These are phyloP conservation scores for Polyrhizophydium stewartii DNA, from an alignment of 371 early-diverging fungal genomes.

Conservation along the genomic window DNA sequence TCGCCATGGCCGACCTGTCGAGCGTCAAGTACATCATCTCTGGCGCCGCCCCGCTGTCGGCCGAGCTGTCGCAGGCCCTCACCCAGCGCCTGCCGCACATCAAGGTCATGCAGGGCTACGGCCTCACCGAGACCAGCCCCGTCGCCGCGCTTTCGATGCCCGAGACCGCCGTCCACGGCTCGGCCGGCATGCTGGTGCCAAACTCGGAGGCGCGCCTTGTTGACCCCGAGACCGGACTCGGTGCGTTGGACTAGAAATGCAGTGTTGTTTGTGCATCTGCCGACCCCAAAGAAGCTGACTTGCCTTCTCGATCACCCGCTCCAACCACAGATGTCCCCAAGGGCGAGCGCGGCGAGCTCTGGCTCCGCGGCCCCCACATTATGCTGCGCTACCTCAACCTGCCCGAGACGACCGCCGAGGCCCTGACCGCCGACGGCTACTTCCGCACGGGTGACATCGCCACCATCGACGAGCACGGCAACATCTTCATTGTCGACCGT, in stretches of 20 bases:
- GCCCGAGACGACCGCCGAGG: conserved; percentile 58
- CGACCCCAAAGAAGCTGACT: no score
- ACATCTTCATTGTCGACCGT: conserved; percentile 48
- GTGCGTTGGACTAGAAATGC: neutral
- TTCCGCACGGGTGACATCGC: conserved; percentile 69
- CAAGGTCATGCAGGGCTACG: conserved; percentile 57
- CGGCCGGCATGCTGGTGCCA: conserved; percentile 64
- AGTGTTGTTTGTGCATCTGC: no score
- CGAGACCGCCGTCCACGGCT: conserved; percentile 42
- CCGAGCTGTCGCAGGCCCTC: conserved; percentile 45
- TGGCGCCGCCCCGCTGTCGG: conserved; percentile 80
- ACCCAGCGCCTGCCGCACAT: conserved; percentile 50
- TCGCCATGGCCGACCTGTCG: conserved; percentile 59
- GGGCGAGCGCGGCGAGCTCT: conserved; percentile 76
- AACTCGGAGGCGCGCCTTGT: conserved; percentile 66
- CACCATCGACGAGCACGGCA: conserved; percentile 50
- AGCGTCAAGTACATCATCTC: conserved; percentile 56
- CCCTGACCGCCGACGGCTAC: conserved; percentile 65
- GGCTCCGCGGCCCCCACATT: conserved; percentile 77
- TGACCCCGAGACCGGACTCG: conserved; percentile 38
- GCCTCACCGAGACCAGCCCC: conserved; percentile 34
- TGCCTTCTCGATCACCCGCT: no score
- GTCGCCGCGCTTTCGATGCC: neutral
- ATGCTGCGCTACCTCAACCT: conserved; percentile 76
- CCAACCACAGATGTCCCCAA: conserved; percentile 9